Conservation (phyloP, 495 filamentous ascomycete genomes). For the Aspergillus coremiiformis region DNA sequence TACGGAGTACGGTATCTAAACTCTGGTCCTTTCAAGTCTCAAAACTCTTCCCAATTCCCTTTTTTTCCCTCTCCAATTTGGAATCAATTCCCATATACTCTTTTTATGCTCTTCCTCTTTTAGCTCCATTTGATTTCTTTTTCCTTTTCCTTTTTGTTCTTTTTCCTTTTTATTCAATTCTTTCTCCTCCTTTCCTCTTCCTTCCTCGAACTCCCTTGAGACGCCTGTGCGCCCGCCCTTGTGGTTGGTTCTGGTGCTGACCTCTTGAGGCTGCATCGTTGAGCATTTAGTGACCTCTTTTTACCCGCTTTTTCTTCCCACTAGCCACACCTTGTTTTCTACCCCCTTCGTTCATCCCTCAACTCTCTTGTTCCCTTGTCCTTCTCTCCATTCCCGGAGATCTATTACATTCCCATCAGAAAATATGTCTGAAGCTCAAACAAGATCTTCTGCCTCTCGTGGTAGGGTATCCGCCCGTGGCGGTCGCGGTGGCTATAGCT, state of each 20-base stretch:
- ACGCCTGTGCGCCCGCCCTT: conserved; percentile 20
- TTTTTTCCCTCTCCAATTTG: not conserved
- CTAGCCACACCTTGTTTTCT: conserved; percentile 27
- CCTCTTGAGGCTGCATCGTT: conserved; percentile 38
- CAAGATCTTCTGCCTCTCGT: conserved; percentile 66
- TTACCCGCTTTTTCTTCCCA: conserved; percentile 26
- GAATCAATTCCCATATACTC: not conserved
- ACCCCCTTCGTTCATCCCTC: conserved; percentile 26
- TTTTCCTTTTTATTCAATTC: conserved; percentile 17
- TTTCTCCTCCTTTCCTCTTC: conserved; percentile 20
- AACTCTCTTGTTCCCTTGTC: conserved; percentile 29
- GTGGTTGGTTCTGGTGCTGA: conserved; percentile 35
- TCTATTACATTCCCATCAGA: conserved; percentile 19
- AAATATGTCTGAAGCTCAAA: conserved; percentile 87
- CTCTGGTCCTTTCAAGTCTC: conserved; percentile 2
- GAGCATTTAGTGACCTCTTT: conserved; percentile 20
- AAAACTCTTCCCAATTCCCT: conserved; percentile 1
- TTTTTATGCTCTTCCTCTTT: not conserved
- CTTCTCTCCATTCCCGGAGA: conserved; percentile 28
- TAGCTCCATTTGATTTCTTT: not conserved
- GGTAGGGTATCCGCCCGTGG: conserved; percentile 77
- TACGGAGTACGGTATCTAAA: too few species aligned
- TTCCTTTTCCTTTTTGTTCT: conserved; percentile 17
- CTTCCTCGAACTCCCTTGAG: conserved; percentile 1
- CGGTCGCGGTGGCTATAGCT: conserved; percentile 71